phyloP scores from a whole-genome alignment of 192 early-diverging fungal species.

The Chytriomyces sp. region DNA sequence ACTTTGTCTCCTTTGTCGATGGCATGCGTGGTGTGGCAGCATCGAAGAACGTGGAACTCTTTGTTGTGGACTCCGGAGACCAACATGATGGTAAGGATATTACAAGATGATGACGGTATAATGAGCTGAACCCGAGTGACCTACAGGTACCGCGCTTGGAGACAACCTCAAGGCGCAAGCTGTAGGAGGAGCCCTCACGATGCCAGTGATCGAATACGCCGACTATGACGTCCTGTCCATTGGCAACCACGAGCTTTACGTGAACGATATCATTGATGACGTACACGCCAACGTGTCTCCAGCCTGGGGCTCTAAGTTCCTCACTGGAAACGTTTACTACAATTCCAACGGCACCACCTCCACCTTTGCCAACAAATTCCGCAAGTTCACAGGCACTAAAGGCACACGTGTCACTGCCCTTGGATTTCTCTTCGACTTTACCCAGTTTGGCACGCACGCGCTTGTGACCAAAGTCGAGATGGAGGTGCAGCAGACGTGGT shows the following conservation, averaged over 20 bases:
- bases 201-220: conserved; percentile 34
- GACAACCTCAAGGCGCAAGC: not conserved
- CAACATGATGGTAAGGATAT: conserved; percentile 51
- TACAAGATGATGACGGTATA: too few relatives aligned
- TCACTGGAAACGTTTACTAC: conserved; percentile 19
- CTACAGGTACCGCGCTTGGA: not conserved
- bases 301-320: conserved; percentile 31
- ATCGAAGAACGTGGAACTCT: conserved; percentile 48
- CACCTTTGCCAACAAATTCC: conserved; percentile 31
- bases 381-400: conserved; percentile 35
- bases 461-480: conserved; percentile 40
- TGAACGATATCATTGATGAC: conserved; percentile 31
- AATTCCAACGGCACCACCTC: conserved; percentile 35
- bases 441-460: conserved; percentile 24
- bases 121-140: too few relatives aligned
- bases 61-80: conserved; percentile 57
- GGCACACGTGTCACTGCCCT: conserved; percentile 56
- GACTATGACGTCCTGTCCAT: conserved; percentile 44
- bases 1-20: conserved; percentile 53
- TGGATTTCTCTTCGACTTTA: conserved; percentile 50
- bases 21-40: conserved; percentile 52
- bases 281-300: conserved; percentile 26
- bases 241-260: conserved; percentile 46
- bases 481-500: conserved; percentile 56
- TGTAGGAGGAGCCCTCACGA: conserved; percentile 18